A percentile compares a stretch with the other conserved stretches of the same genome.
Evolutionary conservation across 2,329 filamentous ascomycete species (phyloP).

Genomic region (Furcasterigmium furcatum): DNA sequence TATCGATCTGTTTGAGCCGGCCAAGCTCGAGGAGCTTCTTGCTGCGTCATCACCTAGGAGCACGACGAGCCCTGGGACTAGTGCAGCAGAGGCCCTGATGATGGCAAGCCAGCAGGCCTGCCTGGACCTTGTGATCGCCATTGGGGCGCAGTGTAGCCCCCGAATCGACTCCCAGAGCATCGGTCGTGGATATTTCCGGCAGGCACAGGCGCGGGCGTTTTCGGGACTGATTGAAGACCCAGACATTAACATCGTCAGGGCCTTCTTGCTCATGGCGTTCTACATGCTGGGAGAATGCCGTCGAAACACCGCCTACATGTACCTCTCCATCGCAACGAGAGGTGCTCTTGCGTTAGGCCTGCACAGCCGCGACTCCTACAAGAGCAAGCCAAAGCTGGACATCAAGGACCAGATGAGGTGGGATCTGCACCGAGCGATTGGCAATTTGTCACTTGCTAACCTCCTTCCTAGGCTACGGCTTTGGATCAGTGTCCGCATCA

Average conservation of each 20-base stretch:
- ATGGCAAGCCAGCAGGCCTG: slow-evolving; percentile 7
- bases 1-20: slow-evolving; percentile 23
- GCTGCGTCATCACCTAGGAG: neutral
- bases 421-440: slow-evolving; percentile 4
- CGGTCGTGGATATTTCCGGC: slow-evolving; percentile 38
- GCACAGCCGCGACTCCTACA: slow-evolving; percentile 33
- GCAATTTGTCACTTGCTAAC: neutral
- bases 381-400: slow-evolving; percentile 10
- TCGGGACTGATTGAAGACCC: slow-evolving; percentile 50
- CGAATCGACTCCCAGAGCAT: slow-evolving; percentile 20
- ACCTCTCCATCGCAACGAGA: slow-evolving; percentile 54
- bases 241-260: slow-evolving; percentile 46
- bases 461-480: slow-evolving; percentile 10
- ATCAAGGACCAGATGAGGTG: slow-evolving; percentile 18
- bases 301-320: slow-evolving; percentile 60
- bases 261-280: slow-evolving; percentile 55
- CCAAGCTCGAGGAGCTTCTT: slow-evolving; percentile 21
- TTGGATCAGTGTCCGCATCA: slow-evolving; percentile 32
- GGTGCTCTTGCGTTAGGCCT: slow-evolving; percentile 55
- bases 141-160: slow-evolving; percentile 44
- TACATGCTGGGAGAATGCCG: slow-evolving; percentile 58
- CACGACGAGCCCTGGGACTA: slow-evolving; percentile 3
- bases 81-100: neutral
- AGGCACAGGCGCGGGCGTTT: slow-evolving; percentile 44
- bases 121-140: slow-evolving; percentile 43